A percentile compares a stretch with the other conserved stretches of the same genome.
Conservation (phyloP, 2,329 filamentous ascomycete genomes). For the Exserohilum turcica region DNA sequence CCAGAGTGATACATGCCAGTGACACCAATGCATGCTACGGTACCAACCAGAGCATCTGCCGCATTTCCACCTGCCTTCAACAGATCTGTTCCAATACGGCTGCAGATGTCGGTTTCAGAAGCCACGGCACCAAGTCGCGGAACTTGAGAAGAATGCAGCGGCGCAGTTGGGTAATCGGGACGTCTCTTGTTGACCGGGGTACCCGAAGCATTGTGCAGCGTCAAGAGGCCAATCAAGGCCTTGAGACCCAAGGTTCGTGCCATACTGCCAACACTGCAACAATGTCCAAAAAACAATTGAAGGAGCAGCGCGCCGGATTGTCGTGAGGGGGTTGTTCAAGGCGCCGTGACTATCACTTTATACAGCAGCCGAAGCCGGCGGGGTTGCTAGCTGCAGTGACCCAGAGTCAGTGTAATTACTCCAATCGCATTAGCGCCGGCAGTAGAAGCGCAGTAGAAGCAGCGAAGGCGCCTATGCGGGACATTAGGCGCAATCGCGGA, state of each 20-base stretch:
- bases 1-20: slow-evolving; percentile 55
- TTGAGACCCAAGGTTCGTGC: slow-evolving; percentile 24
- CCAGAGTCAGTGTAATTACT: slow-evolving; percentile 6
- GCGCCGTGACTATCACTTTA: slow-evolving; percentile 14
- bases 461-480: slow-evolving; percentile 3
- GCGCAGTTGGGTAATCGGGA: slow-evolving; percentile 10
- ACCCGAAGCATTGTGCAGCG: slow-evolving; percentile 34
- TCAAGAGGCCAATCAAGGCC: slow-evolving; percentile 33
- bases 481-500: slow-evolving; percentile 3
- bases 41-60: slow-evolving; percentile 56
- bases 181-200: slow-evolving; percentile 25
- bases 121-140: slow-evolving; percentile 53
- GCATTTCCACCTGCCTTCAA: slow-evolving; percentile 58
- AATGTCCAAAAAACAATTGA: slow-evolving; percentile 14
- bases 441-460: slow-evolving; percentile 1
- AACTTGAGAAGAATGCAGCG: slow-evolving; percentile 13
- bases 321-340: slow-evolving; percentile 7
- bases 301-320: slow-evolving; percentile 12
- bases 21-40: slow-evolving; percentile 55
- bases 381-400: not conserved
- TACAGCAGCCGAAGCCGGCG: slow-evolving; percentile 13
- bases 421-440: slow-evolving; percentile 4
- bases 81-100: slow-evolving; percentile 54
- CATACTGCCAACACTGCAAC: slow-evolving; percentile 25
- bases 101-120: slow-evolving; percentile 53